These are phyloP conservation scores for Diplodia sapinea DNA, from an alignment of 2,329 filamentous ascomycete species.

Conservation along the genomic window DNA sequence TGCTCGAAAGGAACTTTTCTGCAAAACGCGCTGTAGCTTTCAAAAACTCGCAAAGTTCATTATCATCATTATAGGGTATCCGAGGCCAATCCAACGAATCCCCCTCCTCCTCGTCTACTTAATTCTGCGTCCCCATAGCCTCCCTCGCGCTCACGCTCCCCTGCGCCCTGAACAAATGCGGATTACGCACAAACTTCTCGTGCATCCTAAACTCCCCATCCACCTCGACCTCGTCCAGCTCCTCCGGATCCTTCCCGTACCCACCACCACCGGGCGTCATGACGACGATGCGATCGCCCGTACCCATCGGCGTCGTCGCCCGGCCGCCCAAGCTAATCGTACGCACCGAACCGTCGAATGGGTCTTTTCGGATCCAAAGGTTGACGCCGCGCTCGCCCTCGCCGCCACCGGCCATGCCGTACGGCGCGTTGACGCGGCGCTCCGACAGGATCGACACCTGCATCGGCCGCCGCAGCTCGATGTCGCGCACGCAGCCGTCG, in stretches of 20 bases:
- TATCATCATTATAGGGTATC: slow-evolving; percentile 5
- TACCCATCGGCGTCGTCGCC: slow-evolving; percentile 77
- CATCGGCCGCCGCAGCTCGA: slow-evolving; percentile 74
- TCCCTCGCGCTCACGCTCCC: slow-evolving; percentile 30
- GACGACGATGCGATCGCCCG: slow-evolving; percentile 78
- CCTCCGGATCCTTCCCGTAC: slow-evolving; percentile 60
- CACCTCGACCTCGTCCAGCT: background rate
- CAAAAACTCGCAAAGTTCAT: background rate
- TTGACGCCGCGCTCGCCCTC: slow-evolving; percentile 77
- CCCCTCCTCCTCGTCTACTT: too few species aligned
- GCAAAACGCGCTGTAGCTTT: background rate
- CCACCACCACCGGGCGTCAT: slow-evolving; percentile 80
- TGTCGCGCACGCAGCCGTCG: slow-evolving; percentile 58
- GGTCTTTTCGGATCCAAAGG: slow-evolving; percentile 28
- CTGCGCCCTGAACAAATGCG: slow-evolving; percentile 30
- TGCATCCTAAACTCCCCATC: slow-evolving; percentile 26
- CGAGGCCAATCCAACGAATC: background rate
- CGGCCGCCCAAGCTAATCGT: slow-evolving; percentile 77
- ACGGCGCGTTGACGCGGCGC: slow-evolving; percentile 72
- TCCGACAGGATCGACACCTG: slow-evolving; percentile 77
- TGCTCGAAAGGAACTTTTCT: too few species aligned
- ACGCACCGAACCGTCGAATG: slow-evolving; percentile 59
- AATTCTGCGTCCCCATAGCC: slow-evolving; percentile 28
- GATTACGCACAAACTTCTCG: slow-evolving; percentile 25
- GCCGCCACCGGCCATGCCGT: slow-evolving; percentile 77